Evolutionary conservation across 169 alveolate species (phyloP).

Genomic region (Ichthyophthirius multifiliis): DNA sequence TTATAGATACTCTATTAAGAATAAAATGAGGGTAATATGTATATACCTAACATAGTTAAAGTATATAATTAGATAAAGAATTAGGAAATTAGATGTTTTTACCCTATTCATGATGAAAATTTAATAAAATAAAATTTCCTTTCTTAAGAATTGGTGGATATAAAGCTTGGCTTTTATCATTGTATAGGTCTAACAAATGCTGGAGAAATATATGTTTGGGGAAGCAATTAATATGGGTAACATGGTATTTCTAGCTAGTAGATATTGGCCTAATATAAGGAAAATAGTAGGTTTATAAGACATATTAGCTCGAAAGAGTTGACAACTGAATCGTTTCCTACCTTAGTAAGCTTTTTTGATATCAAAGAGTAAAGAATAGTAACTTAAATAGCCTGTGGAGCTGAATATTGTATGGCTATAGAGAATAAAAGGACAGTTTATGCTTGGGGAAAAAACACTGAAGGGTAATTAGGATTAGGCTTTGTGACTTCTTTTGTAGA

Average conservation of each 20-base stretch:
- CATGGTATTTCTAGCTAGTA: slow-evolving; percentile 18
- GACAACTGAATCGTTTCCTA: neutral
- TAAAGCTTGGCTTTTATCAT: slow-evolving; percentile 39
- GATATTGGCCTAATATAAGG: neutral
- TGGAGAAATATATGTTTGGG: slow-evolving; percentile 54
- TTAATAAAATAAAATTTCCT: slow-evolving; percentile 3
- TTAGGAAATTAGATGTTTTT: neutral
- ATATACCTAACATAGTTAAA: neutral
- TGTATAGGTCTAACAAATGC: slow-evolving; percentile 46
- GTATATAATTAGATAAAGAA: neutral
- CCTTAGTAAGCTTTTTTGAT: slow-evolving; percentile 1
- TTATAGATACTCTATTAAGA: neutral
- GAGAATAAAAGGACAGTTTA: slow-evolving; percentile 45
- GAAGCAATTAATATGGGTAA: slow-evolving; percentile 25
- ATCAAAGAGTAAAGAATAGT: slow-evolving; percentile 38
- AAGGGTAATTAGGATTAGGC: slow-evolving; percentile 59
- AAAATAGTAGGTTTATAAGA: neutral
- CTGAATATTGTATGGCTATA: slow-evolving; percentile 51
- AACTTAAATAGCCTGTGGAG: slow-evolving; percentile 47
- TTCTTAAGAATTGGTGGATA: slow-evolving; percentile 28
- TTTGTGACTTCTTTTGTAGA: slow-evolving; percentile 15
- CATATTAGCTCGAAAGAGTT: neutral
- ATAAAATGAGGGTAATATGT: neutral
- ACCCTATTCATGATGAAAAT: neutral
- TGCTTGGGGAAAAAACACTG: slow-evolving; percentile 58